These are phyloP conservation scores for Aphanomyces euteiches DNA, from an alignment of 352 stramenopile genomes.

Conservation along the genomic window DNA sequence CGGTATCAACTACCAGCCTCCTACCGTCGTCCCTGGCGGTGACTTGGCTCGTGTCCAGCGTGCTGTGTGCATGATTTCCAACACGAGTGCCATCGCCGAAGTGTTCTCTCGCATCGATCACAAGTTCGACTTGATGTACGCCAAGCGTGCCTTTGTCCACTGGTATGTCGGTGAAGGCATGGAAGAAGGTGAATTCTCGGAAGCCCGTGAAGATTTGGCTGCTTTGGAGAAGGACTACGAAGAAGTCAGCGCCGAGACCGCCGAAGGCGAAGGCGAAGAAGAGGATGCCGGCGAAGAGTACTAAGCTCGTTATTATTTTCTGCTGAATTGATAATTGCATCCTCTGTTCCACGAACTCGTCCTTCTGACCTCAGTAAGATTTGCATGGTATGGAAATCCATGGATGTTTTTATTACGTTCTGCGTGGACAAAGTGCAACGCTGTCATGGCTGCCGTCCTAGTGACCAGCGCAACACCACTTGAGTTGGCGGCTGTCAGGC, in stretches of 20 bases:
- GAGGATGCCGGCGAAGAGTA: conserved; percentile 90
- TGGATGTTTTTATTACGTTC: no score
- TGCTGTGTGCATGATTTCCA: conserved; percentile 98
- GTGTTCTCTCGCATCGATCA: conserved; percentile 97
- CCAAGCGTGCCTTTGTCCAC: conserved; percentile 98
- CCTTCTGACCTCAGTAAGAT: no score
- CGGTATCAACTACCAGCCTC: no score
- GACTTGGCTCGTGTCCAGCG: conserved; percentile 97
- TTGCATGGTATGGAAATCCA: no score
- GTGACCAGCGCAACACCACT: conserved; percentile 69
- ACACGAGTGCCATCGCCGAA: conserved; percentile 98
- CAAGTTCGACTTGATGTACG: conserved; percentile 99
- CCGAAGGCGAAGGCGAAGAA: conserved; percentile 92
- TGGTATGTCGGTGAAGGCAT: conserved; percentile 99
- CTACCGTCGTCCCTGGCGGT: conserved; percentile 92
- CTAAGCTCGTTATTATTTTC: conserved; percentile 38
- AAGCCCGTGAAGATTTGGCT: conserved; percentile 97
- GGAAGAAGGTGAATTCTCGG: conserved; percentile 99
- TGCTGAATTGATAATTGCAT: no score
- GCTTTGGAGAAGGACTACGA: conserved; percentile 99
- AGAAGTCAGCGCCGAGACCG: conserved; percentile 97
- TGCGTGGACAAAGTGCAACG: no score
- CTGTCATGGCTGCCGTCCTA: no score
- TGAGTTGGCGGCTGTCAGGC: conserved; percentile 52
- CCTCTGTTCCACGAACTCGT: no score